phyloP scores from a whole-genome alignment of 108 stramenopile genomes.

The Fistulifera solaris region DNA sequence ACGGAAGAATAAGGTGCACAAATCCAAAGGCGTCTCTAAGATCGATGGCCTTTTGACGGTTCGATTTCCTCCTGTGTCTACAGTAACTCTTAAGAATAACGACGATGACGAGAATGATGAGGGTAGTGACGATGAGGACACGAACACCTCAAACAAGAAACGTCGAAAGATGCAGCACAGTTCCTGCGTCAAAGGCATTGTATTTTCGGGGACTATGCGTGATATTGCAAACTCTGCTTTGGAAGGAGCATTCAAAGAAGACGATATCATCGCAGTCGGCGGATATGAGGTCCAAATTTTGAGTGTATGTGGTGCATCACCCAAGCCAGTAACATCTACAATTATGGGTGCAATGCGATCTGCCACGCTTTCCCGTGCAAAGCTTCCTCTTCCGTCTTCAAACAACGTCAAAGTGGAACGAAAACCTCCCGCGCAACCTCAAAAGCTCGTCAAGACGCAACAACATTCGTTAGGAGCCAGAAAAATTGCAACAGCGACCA shows the following conservation, averaged over 20 bases:
- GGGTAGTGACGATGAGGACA: conserved; percentile 15
- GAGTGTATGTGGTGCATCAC: neutral
- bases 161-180: neutral
- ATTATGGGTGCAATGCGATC: neutral
- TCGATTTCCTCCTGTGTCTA: conserved; percentile 8
- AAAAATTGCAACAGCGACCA: neutral
- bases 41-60: conserved; percentile 49
- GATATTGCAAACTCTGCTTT: conserved; percentile 1
- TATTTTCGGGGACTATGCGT: neutral
- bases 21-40: conserved; percentile 41
- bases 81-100: neutral
- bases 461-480: neutral
- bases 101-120: conserved; percentile 14
- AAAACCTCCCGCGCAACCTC: conserved; percentile 1
- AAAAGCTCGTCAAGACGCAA: neutral
- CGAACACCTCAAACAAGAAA: conserved; percentile 9
- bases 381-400: neutral
- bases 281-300: conserved; percentile 29
- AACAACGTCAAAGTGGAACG: neutral
- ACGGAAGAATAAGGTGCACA: conserved; percentile 61
- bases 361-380: neutral
- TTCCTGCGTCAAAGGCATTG: neutral
- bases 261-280: conserved; percentile 23
- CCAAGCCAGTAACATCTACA: neutral
- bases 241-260: conserved; percentile 14